A percentile compares a stretch with the other conserved stretches of the same genome.
These are phyloP conservation scores for Chlorokybus atmophyticus DNA, from an alignment of 139 green algal species.

Conservation along the genomic window DNA sequence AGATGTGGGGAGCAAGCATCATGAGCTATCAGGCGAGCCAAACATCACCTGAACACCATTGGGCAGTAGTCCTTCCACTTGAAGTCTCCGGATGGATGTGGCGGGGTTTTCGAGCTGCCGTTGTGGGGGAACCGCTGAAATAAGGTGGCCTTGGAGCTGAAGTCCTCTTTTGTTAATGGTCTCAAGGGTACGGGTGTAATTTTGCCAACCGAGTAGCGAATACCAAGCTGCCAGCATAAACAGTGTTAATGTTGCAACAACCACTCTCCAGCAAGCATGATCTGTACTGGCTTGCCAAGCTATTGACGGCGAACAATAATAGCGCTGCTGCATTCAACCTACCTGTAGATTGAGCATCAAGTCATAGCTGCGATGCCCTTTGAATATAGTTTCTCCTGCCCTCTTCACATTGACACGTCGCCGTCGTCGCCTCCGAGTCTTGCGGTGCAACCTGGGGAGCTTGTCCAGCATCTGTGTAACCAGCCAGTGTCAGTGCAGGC, in stretches of 20 bases:
- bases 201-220: slow-evolving; percentile 45
- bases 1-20: neutral
- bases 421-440: slow-evolving; percentile 8
- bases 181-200: slow-evolving; percentile 12
- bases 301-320: no score
- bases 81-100: slow-evolving; percentile 57
- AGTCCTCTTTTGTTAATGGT: neutral
- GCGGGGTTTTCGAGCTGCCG: slow-evolving; percentile 45
- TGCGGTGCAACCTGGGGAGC: neutral
- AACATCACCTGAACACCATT: slow-evolving; percentile 53
- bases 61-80: slow-evolving; percentile 91
- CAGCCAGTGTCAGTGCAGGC: no score
- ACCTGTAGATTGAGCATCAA: slow-evolving; percentile 88
- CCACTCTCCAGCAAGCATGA: no score
- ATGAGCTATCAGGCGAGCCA: no score
- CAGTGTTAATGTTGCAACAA: no score
- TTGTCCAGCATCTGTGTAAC: neutral
- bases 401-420: slow-evolving; percentile 9
- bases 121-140: slow-evolving; percentile 44
- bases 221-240: no score
- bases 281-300: no score
- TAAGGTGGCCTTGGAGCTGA: slow-evolving; percentile 20
- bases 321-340: no score
- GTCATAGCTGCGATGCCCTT: slow-evolving; percentile 77
- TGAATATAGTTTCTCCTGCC: slow-evolving; percentile 65